These are phyloP conservation scores for Colletotrichum phormii DNA, from an alignment of 2,329 filamentous ascomycete genomes.

Conservation along the genomic window DNA sequence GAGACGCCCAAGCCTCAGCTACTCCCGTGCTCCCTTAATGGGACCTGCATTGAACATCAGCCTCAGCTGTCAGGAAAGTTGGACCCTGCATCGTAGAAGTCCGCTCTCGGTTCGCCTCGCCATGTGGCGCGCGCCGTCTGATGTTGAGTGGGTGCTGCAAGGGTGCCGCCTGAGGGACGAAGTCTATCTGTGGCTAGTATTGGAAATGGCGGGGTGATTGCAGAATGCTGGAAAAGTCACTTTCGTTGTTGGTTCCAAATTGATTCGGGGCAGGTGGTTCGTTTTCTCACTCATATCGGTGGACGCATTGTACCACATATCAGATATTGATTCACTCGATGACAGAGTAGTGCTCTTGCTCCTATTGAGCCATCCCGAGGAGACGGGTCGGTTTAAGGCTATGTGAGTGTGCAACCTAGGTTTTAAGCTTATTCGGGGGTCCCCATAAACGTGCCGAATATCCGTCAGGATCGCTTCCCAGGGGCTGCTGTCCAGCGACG, in stretches of 20 bases:
- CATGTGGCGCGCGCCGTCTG: too few species aligned
- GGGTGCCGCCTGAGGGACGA: not conserved
- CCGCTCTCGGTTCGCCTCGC: too few species aligned
- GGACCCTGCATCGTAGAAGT: not conserved
- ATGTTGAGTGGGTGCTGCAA: not conserved
- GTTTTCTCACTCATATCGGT: not conserved
- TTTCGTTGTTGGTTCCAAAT: not conserved
- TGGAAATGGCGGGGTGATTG: not conserved
- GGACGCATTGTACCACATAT: not conserved
- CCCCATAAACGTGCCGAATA: not conserved
- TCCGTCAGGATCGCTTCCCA: not conserved
- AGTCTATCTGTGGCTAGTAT: not conserved
- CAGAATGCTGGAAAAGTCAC: not conserved
- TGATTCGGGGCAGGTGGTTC: not conserved
- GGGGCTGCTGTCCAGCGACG: too few species aligned
- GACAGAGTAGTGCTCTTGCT: not conserved
- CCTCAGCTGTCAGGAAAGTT: not conserved
- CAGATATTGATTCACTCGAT: not conserved
- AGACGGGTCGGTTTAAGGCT: not conserved
- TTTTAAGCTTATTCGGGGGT: not conserved
- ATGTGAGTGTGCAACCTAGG: not conserved
- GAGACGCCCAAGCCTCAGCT: not conserved
- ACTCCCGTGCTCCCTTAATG: not conserved
- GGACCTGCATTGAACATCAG: not conserved
- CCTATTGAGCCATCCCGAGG: not conserved